Evolutionary conservation across 257 asterid genomes (phyloP), one percentile per base, ranked within the genome.

Genomic region (Ilex asprella): DNA sequence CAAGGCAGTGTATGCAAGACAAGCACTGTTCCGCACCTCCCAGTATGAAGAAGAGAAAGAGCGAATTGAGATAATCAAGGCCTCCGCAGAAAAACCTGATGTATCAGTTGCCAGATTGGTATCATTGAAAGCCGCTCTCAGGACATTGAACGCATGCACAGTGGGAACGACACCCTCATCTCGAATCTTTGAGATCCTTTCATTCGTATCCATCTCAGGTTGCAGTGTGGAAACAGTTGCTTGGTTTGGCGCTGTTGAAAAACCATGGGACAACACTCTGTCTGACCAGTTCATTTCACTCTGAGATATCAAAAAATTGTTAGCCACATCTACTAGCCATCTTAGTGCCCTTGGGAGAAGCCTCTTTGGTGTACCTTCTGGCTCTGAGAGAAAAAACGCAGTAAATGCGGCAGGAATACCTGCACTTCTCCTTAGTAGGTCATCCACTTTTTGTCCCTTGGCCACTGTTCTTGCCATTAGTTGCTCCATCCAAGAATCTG

Each of bases 1-100:
- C 85, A 92, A 78, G 65, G 99, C 91, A 74, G 97, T 92, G 70
- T 86, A 92, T 31, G 99, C 93, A 44, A 86, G 97, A 74, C 95
- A 89, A 58, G 99, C 99, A 82, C 99, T 87, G 75, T 92, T 92
- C 39, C 99, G 89, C 61, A 92, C 79, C 81, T 92, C 99, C 99
- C 99, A 92, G 64, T 92, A 81, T 13, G 97, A 53, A 65, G 99
- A 92, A 65, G 99, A 92, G 83, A 92, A 92, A 63, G 96, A 83
- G 7, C 79, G 89, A 70, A 92, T 81, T 32, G 97, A 72, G 55
- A 82, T 58, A 61, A 92, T 79, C 82, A 92, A 52, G 53, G 97
- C 95, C 82, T 89, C 96, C 7, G 96, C 91, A 73, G 84, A 78
- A 70, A 92, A 89, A 53, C 99, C 99, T 30, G 99, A 92, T 51